Conservation (phyloP, 225 moss, liverwort and hornwort species). For the Rhytidiadelphus loreus region DNA sequence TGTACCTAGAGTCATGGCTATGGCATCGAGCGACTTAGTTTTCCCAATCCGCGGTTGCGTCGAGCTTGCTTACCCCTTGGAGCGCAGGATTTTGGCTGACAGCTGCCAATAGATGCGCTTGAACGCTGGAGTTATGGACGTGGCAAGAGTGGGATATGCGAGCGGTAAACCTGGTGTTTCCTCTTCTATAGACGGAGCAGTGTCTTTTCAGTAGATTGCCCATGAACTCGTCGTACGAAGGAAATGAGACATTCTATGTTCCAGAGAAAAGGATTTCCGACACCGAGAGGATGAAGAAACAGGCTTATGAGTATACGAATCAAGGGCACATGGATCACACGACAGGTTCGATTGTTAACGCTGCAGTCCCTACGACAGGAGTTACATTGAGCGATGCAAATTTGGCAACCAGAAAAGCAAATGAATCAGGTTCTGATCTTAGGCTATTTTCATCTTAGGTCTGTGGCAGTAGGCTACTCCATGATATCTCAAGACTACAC, state of each 20-base stretch:
- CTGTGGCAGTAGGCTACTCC: neutral
- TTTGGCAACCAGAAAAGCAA: slow-evolving; percentile 43
- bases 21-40: neutral
- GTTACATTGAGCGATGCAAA: slow-evolving; percentile 40
- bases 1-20: slow-evolving; percentile 2
- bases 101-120: neutral
- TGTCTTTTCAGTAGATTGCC: slow-evolving; percentile 8
- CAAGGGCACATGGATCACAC: slow-evolving; percentile 12
- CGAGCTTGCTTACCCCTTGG: neutral
- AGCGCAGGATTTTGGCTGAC: slow-evolving; percentile 4
- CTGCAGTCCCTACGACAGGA: slow-evolving; percentile 14
- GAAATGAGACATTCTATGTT: slow-evolving; percentile 26
- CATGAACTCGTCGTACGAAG: slow-evolving; percentile 22
- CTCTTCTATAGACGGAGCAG: slow-evolving; percentile 5
- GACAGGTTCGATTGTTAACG: slow-evolving; percentile 21
- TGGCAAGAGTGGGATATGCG: slow-evolving; percentile 20
- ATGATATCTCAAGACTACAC: neutral
- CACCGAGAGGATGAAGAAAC: slow-evolving; percentile 23
- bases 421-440: slow-evolving; percentile 34
- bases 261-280: slow-evolving; percentile 33
- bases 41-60: neutral
- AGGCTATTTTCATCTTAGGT: slow-evolving; percentile 9
- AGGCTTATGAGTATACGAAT: slow-evolving; percentile 17
- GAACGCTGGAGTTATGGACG: slow-evolving; percentile 10
- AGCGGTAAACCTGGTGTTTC: slow-evolving; percentile 6